Evolutionary conservation across 1,284 basidiomycete genomes (phyloP).

Genomic region (Cutaneotrichosporon dermatis): DNA sequence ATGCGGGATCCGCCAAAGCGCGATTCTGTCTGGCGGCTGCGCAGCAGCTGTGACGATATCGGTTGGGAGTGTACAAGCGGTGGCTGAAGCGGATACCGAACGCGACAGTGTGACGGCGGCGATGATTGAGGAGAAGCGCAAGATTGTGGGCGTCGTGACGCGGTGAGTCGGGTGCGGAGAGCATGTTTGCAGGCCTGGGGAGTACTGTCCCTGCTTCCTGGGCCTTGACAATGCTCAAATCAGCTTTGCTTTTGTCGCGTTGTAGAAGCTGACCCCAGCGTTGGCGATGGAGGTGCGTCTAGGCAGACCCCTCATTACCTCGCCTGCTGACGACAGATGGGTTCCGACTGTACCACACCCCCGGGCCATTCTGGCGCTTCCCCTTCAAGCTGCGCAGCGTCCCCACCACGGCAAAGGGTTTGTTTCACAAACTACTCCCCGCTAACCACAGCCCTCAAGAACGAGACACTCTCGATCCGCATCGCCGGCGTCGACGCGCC

Average conservation of each 20-base stretch:
- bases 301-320: too few species aligned
- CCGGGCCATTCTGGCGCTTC: slow-evolving; percentile 65
- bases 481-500: slow-evolving; percentile 86
- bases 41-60: slow-evolving; percentile 50
- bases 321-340: slow-evolving; percentile 50
- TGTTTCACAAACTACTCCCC: slow-evolving; percentile 3
- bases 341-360: slow-evolving; percentile 70
- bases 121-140: slow-evolving; percentile 56
- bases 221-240: too few species aligned
- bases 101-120: slow-evolving; percentile 61
- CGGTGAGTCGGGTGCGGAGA: slow-evolving; percentile 52
- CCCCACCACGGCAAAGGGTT: slow-evolving; percentile 62
- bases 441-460: slow-evolving; percentile 58
- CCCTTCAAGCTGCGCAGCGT: slow-evolving; percentile 65
- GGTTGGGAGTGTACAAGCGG: slow-evolving; percentile 54
- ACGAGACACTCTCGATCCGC: slow-evolving; percentile 74
- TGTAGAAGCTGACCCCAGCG: slow-evolving; percentile 51
- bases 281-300: slow-evolving; percentile 60
- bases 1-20: slow-evolving; percentile 32
- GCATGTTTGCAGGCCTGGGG: too few species aligned
- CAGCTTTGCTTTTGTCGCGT: too few species aligned
- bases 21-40: slow-evolving; percentile 31
- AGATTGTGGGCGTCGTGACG: slow-evolving; percentile 70
- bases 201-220: too few species aligned
- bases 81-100: slow-evolving; percentile 55